These are phyloP conservation scores for Metschnikowia drakensbergensis DNA, from an alignment of 805 yeast genomes.

Conservation along the genomic window DNA sequence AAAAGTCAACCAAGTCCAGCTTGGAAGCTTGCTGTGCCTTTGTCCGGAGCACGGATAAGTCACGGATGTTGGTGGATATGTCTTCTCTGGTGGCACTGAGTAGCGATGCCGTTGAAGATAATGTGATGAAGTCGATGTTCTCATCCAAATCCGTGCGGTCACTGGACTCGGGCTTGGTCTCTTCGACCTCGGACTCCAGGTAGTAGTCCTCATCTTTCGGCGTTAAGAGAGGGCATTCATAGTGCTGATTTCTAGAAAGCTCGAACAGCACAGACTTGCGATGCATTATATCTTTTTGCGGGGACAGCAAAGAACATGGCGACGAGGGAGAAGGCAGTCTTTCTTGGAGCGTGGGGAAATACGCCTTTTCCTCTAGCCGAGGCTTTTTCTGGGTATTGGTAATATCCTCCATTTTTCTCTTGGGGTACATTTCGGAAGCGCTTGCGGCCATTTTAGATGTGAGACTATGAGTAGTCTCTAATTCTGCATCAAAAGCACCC, in stretches of 20 bases:
- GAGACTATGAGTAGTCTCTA: background rate
- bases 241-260: constrained; percentile 22
- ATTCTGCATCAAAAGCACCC: constrained; percentile 1
- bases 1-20: constrained; percentile 31
- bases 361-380: constrained; percentile 17
- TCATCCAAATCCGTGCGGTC: constrained; percentile 15
- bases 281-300: constrained; percentile 18
- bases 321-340: constrained; percentile 27
- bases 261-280: constrained; percentile 29
- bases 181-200: constrained; percentile 20
- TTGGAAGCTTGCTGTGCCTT: constrained; percentile 17
- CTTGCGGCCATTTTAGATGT: constrained; percentile 31
- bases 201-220: constrained; percentile 42
- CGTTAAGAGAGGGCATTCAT: constrained; percentile 37
- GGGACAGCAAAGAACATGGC: constrained; percentile 21
- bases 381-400: constrained; percentile 30
- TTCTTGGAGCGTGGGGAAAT: constrained; percentile 19
- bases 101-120: constrained; percentile 31
- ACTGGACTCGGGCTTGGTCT: constrained; percentile 3
- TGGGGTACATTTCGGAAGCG: constrained; percentile 26
- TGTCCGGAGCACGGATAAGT: constrained; percentile 25
- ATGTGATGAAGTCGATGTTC: constrained; percentile 37
- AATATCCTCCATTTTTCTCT: constrained; percentile 38
- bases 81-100: constrained; percentile 21
- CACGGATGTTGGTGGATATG: constrained; percentile 29